Base-by-base conservation (phyloP, 1,284 basidiomycete genomes). In the Ganoderma boninense region DNA sequence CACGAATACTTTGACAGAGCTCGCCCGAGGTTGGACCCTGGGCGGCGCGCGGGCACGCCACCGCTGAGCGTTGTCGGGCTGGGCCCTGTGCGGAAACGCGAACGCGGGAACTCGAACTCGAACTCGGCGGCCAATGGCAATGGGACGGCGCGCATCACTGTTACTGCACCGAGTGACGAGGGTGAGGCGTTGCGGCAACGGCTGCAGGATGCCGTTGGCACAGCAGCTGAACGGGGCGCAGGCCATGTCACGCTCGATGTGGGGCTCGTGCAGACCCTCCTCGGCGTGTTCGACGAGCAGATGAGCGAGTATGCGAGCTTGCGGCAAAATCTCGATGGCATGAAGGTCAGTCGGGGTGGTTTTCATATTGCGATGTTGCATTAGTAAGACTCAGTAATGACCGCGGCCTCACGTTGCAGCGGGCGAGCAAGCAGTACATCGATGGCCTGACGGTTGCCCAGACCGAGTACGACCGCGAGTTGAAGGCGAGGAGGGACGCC, bases 361-460 rank as follows among this genome's bases (percentile, higher is more conserved):
- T 52, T 52, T 49, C 46, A 49, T 14, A 52, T 26, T 3, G 11
- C 49, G 14, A 2, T 1, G 26, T 40, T 26, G 29, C 38, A 29
- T 40, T 42, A 7, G 20, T 11, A 23, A 4, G 26, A 29, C 54
- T 57, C 29, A 32, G 32, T 46, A 23, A 23, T 70, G 64, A 42
- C 56, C 61, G 60, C 35, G 67, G 57, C 65, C 64, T 46, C 35
- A 52, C 43, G 40, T 64, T 71, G 54, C 78, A 96, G 95, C 86
- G 95, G 66, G 89, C 92, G 60, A 97, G 95, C 79, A 94, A 95
- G 78, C 94, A 96, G 76, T 97, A 95, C 75, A 94, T 97, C 69
- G 94, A 97, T 73, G 97, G 97, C 18, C 85, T 99, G 67, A 93
- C 92, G 0, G 94, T 97, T 54, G 97, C 97, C 2, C 94, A 96